phyloP scores from a whole-genome alignment of 208 protist genomes.

The Trypanosoma brucei region DNA sequence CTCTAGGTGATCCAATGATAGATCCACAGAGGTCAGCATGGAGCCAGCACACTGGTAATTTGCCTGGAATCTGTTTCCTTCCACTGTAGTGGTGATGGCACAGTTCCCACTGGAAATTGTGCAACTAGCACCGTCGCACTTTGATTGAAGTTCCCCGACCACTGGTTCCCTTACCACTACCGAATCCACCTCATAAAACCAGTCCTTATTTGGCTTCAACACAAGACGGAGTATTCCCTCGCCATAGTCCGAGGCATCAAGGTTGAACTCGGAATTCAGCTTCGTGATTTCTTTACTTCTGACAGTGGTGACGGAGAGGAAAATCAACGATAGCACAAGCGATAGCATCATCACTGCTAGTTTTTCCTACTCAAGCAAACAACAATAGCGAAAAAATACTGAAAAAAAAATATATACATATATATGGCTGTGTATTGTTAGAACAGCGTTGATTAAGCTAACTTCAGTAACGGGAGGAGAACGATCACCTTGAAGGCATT shows the following conservation, averaged over 20 bases:
- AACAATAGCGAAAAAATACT: no score
- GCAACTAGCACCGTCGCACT: conserved; percentile 6
- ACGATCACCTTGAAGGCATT: no score
- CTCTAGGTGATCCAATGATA: conserved; percentile 8
- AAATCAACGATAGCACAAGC: background rate
- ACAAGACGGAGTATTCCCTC: conserved; percentile 37
- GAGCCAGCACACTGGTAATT: conserved; percentile 14
- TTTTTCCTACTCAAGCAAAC: no score
- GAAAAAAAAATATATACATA: no score
- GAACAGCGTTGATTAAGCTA: no score
- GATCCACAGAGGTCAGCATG: conserved; percentile 5
- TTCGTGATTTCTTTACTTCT: conserved; percentile 17
- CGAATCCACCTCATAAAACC: conserved; percentile 34
- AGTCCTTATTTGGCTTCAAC: conserved; percentile 25
- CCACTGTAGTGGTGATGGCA: conserved; percentile 5
- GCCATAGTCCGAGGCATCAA: conserved; percentile 32
- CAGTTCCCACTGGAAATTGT: conserved; percentile 9
- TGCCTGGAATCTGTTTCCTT: conserved; percentile 9
- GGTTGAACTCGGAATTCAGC: conserved; percentile 11
- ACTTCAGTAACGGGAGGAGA: no score
- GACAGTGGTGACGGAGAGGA: background rate
- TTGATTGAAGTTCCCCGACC: conserved; percentile 1
- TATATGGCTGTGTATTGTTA: no score
- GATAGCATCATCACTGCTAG: no score
- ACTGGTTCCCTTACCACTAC: conserved; percentile 16